Base-by-base conservation (phyloP, 768 basidiomycete species). In the Phylloporus sp. region DNA sequence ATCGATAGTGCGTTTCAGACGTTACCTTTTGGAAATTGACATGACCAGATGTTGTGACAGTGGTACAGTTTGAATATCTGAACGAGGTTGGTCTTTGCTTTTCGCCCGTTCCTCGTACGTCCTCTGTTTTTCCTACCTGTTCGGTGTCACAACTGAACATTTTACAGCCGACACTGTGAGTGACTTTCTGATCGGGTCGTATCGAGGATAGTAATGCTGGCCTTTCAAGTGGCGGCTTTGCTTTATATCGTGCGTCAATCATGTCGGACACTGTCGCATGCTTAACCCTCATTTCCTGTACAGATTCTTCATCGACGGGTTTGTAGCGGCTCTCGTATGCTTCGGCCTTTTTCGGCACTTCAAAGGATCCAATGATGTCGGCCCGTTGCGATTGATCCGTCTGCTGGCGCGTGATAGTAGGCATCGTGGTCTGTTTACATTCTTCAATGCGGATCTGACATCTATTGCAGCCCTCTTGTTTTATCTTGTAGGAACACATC, bases 401-500 rank as follows among this genome's bases (percentile, higher is more conserved):
- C 8, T 52, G 6, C 55, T 58, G 24, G 18, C 39, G 6, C 49
- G 57, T 20, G 57, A 58, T 23, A 50, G 57, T 56, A 20, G 52
- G 57, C 6, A 8, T 27, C 3, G 23, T 11, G 22, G 6, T 6
- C 9, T 16, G 2, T 23, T 20, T 6, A 29, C 20, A 8, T 9
- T 41, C 13, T 8, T 41, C 7, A n/a, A 22, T 27, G 2, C 12
- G 5, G 15, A 32, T 2, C 15, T 42, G 29, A 34, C 23, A 6
- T 0, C 6, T 31, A 2, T 23, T 24, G 2, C 0, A 38, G 36
- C 2, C 20, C 5, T 57, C 2, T 28, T 54, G n/a, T 62, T 62
- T 27, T 62, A 63, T 29, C 10, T 39, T 5, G 61, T 63, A 24
- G 50, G 61, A 4, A 13, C 16, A 18, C n/a, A n/a, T n/a, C n/a